A percentile compares a stretch with the other conserved stretches of the same genome.
Evolutionary conservation across 768 basidiomycete species (phyloP).

Genomic region (Tephrocybe sp.): DNA sequence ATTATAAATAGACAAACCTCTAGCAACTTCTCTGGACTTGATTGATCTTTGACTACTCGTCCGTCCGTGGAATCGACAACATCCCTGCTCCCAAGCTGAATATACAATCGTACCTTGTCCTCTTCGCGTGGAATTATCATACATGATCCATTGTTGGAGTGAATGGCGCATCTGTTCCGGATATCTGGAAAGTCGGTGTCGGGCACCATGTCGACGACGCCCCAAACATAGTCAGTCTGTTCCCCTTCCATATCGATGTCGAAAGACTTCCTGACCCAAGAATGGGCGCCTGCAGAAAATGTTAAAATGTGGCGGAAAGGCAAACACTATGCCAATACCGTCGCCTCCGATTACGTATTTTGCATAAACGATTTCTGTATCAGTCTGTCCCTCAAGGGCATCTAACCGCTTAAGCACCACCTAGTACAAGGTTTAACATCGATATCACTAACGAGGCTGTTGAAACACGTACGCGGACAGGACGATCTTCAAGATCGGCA

Average conservation of each 20-base stretch:
- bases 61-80: slow-evolving; percentile 42
- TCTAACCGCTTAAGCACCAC: slow-evolving; percentile 43
- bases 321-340: slow-evolving; percentile 32
- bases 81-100: slow-evolving; percentile 56
- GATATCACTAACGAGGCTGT: not conserved
- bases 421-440: slow-evolving; percentile 20
- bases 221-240: slow-evolving; percentile 78
- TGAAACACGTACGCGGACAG: slow-evolving; percentile 31
- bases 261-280: slow-evolving; percentile 73
- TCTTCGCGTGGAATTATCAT: slow-evolving; percentile 75
- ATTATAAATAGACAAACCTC: slow-evolving; percentile 33
- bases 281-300: slow-evolving; percentile 62
- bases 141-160: slow-evolving; percentile 64
- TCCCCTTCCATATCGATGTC: slow-evolving; percentile 76
- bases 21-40: slow-evolving; percentile 50
- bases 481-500: slow-evolving; percentile 35
- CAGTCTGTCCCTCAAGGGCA: slow-evolving; percentile 26
- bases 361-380: slow-evolving; percentile 58
- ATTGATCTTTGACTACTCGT: slow-evolving; percentile 50
- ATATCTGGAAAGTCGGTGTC: slow-evolving; percentile 81
- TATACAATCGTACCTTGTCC: slow-evolving; percentile 67
- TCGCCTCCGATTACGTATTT: slow-evolving; percentile 78
- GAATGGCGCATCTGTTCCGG: slow-evolving; percentile 60
- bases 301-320: not conserved
- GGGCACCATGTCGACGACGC: slow-evolving; percentile 69